phyloP scores from a whole-genome alignment of 768 basidiomycete genomes.

The Boletus subparvulus region DNA sequence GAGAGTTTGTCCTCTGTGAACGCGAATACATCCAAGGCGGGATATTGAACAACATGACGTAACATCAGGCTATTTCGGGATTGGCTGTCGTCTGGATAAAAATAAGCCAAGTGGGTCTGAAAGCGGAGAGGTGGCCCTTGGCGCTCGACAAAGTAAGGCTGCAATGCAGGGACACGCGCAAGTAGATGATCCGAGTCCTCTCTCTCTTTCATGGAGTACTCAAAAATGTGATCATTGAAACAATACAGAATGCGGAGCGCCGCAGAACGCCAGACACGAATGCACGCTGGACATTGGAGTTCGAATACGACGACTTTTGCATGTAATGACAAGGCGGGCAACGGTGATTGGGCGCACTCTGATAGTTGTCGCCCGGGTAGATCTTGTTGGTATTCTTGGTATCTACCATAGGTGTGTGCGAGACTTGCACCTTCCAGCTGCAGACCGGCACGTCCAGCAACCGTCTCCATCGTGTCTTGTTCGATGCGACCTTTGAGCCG shows the following conservation, averaged over 20 bases:
- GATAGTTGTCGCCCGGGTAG: background rate
- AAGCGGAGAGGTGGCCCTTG: background rate
- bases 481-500: slow-evolving; percentile 30
- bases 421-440: background rate
- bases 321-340: slow-evolving; percentile 37
- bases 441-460: slow-evolving; percentile 13
- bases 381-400: background rate
- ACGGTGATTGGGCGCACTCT: slow-evolving; percentile 28
- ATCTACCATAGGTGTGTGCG: background rate
- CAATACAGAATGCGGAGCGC: slow-evolving; percentile 32
- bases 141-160: background rate
- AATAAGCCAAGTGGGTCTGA: background rate
- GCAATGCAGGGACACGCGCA: background rate
- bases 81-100: background rate
- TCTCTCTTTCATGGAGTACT: too few relatives aligned
- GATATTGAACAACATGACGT: background rate
- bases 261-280: slow-evolving; percentile 39
- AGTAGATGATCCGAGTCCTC: background rate
- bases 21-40: too few relatives aligned
- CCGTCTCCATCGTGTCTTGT: slow-evolving; percentile 10
- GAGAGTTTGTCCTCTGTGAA: too few relatives aligned
- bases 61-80: background rate
- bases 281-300: slow-evolving; percentile 32
- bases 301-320: slow-evolving; percentile 39
- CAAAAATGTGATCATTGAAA: too few relatives aligned